phyloP scores from a whole-genome alignment of 1,284 basidiomycete species.

The Marasmius tenuissimus region DNA sequence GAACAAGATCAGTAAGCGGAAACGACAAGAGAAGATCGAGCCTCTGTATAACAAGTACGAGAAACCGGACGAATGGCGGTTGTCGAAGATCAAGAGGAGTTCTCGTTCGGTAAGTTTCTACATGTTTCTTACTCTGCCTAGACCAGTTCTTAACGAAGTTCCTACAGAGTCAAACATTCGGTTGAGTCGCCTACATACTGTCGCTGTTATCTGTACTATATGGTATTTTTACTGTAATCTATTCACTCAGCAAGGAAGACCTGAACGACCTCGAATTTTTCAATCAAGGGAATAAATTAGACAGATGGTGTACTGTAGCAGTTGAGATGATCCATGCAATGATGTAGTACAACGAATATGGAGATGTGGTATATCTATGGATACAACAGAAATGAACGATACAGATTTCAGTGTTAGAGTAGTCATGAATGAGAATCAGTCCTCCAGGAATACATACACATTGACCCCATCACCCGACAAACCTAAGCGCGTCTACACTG shows the following conservation, averaged over 20 bases:
- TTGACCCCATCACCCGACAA: constrained; percentile 55
- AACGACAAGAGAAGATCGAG: constrained; percentile 97
- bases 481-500: constrained; percentile 71
- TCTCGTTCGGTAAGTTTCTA: constrained; percentile 69
- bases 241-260: too few species aligned
- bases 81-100: constrained; percentile 86
- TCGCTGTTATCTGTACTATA: constrained; percentile 14
- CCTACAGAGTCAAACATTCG: constrained; percentile 76
- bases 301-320: too few species aligned
- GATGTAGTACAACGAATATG: too few species aligned
- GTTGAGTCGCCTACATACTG: constrained; percentile 37
- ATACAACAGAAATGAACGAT: too few species aligned
- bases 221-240: constrained; percentile 13
- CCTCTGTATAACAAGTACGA: constrained; percentile 89
- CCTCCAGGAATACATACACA: constrained; percentile 8
- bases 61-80: constrained; percentile 87
- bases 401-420: too few species aligned
- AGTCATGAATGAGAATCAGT: neutral
- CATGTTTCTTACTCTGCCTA: constrained; percentile 5
- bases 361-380: too few species aligned
- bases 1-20: constrained; percentile 95
- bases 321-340: too few species aligned
- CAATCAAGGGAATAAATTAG: too few species aligned
- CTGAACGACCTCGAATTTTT: too few species aligned
- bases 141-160: constrained; percentile 16